phyloP scores from a whole-genome alignment of 129 eudicot species.

The Lactuca saligna region DNA sequence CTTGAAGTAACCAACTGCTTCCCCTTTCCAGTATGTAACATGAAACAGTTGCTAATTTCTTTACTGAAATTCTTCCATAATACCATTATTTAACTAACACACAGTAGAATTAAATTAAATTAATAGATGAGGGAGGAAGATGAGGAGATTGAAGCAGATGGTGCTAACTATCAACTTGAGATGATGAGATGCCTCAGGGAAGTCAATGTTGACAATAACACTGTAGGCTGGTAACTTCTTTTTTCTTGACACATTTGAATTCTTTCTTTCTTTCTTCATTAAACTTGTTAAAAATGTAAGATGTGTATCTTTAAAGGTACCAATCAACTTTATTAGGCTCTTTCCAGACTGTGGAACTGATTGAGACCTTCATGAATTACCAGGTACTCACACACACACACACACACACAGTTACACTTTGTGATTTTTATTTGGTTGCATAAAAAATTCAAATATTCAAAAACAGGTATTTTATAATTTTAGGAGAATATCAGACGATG shows the following conservation, averaged over 20 bases:
- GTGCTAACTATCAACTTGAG: slow-evolving; percentile 99
- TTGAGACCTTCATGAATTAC: slow-evolving; percentile 98
- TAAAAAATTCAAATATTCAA: background rate
- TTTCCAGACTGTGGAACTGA: slow-evolving; percentile 87
- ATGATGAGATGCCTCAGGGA: slow-evolving; percentile 99
- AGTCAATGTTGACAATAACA: slow-evolving; percentile 98
- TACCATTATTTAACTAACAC: background rate
- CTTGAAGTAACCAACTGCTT: slow-evolving; percentile 99
- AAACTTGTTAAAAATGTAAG: background rate
- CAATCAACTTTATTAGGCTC: slow-evolving; percentile 90
- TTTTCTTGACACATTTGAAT: background rate
- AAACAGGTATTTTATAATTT: background rate
- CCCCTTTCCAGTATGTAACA: slow-evolving; percentile 81
- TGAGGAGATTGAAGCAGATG: slow-evolving; percentile 96
- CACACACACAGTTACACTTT: background rate
- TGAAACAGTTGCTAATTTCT: background rate
- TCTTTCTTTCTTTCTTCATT: background rate
- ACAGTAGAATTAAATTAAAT: background rate
- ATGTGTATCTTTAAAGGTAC: slow-evolving; percentile 45
- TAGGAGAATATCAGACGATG: slow-evolving; percentile 92
- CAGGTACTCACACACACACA: slow-evolving; percentile 50
- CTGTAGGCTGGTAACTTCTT: slow-evolving; percentile 89
- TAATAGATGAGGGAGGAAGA: slow-evolving; percentile 84
- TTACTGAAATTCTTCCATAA: background rate
- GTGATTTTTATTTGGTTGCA: background rate